Percentiles rank a stretch among this genome's conserved stretches.
Conservation (phyloP, 331 rosid species). For the Pyrus hybrid region DNA sequence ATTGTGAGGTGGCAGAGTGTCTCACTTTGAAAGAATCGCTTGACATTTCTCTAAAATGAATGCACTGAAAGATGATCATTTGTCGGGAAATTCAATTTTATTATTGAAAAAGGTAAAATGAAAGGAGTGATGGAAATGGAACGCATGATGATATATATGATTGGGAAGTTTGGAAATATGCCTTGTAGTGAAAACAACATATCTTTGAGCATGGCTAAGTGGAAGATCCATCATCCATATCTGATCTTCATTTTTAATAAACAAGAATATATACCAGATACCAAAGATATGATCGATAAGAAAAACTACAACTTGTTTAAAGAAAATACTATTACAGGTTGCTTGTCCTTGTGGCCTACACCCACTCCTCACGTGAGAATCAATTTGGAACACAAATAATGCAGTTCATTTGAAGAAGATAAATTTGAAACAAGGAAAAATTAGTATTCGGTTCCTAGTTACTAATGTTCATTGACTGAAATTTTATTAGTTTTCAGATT, state of each 20-base stretch:
- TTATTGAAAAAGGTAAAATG: too few relatives aligned
- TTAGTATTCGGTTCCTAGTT: too few relatives aligned
- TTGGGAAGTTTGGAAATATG: neutral
- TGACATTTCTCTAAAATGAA: too few relatives aligned
- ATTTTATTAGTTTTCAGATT: too few relatives aligned
- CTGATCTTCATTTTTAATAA: neutral
- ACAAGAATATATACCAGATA: neutral
- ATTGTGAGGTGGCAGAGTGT: rapidly evolving
- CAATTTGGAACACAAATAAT: neutral
- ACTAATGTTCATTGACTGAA: too few relatives aligned
- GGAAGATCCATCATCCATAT: conserved; percentile 4
- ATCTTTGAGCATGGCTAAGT: conserved; percentile 10
- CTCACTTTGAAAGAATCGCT: too few relatives aligned
- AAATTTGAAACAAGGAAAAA: too few relatives aligned
- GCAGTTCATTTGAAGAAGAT: too few relatives aligned
- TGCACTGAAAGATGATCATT: too few relatives aligned
- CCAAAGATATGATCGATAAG: conserved; percentile 27
- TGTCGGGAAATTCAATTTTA: too few relatives aligned
- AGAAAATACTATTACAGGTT: too few relatives aligned
- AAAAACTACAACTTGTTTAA: neutral
- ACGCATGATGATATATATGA: neutral
- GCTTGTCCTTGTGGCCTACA: neutral
- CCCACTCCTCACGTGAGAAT: neutral
- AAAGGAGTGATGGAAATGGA: too few relatives aligned
- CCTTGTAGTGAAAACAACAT: conserved; percentile 9